Base-by-base conservation (phyloP, 2,329 filamentous ascomycete species). In the Arthrobotrys megalospora region DNA sequence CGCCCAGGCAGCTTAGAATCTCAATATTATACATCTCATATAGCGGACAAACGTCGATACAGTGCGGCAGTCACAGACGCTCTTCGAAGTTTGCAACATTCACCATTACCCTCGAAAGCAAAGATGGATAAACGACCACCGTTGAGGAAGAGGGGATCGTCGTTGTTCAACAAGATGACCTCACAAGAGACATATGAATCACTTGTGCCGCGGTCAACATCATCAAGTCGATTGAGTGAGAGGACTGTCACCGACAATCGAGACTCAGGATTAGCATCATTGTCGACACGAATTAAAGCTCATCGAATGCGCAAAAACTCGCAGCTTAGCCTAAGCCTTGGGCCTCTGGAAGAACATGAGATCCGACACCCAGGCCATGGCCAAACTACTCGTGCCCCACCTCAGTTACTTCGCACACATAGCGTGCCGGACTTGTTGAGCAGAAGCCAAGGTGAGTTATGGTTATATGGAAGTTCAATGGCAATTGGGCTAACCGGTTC, bases 111-210 rank as follows among this genome's bases (percentile, higher is more conserved):
- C 6, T 38, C 47, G 14, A 50, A 67, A 32, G 10, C 19, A 11
- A 72, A 64, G 19, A 78, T 78, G 75, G 75, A 78, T 43, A 67
- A 47, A 34, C 60, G 66, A 62, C 67, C 67, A 41, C 67, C 38
- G 28, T 19, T 78, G 38, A 70, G 75, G 50, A 78, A 78, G 53
- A 66, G 75, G 58, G 75, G 75, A 19, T 78, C 75, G 10, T 78
- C 75, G 7, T 64, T 78, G 62, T 78, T 78, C 62, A 78, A 78
- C 52, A 72, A 67, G 75, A 78, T 78, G 67, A 78, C 75, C 21
- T 71, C 75, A 36, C 75, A 71, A 28, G 75, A 78, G 16, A 78
- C 75, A 47, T 78, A 78, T 24, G 75, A 78, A 21, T 78, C 75
- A 8, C 45, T 78, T 24, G 75, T 78, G 32, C 75, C 75, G 21